Conservation (phyloP, 148 eudicot genomes). For the Fallopia convolvulus region DNA sequence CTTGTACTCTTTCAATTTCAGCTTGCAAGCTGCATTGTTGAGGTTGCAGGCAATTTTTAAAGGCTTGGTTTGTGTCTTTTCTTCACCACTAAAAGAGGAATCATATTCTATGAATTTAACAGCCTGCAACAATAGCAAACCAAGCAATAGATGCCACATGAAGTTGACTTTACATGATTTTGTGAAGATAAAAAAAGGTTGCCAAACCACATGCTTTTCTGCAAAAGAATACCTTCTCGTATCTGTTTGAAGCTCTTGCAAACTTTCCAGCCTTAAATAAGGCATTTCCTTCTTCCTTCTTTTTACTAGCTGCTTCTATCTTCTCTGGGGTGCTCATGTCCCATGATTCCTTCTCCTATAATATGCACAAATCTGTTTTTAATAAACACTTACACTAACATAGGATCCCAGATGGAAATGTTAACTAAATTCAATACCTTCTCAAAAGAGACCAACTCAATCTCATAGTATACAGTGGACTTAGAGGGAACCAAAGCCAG, state of each 20-base stretch:
- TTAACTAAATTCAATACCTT: slow-evolving; percentile 35
- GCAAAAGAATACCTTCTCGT: slow-evolving; percentile 59
- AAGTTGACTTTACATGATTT: neutral
- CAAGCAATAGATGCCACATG: neutral
- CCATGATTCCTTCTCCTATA: slow-evolving; percentile 97
- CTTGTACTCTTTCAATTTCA: slow-evolving; percentile 82
- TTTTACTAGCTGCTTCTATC: slow-evolving; percentile 81
- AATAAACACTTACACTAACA: neutral
- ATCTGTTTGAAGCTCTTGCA: slow-evolving; percentile 80
- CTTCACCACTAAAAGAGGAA: slow-evolving; percentile 69
- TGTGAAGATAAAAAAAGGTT: neutral
- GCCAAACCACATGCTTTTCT: neutral
- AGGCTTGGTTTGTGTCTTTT: slow-evolving; percentile 76
- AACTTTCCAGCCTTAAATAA: slow-evolving; percentile 78
- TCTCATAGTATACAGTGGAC: slow-evolving; percentile 59
- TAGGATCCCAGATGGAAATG: neutral
- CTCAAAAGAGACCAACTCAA: slow-evolving; percentile 76
- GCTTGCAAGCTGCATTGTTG: slow-evolving; percentile 87
- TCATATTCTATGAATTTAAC: slow-evolving; percentile 77
- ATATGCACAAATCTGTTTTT: neutral
- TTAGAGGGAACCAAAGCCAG: slow-evolving; percentile 78
- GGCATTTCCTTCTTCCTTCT: slow-evolving; percentile 90
- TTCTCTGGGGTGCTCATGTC: slow-evolving; percentile 87
- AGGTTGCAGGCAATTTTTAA: slow-evolving; percentile 73
- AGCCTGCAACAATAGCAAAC: slow-evolving; percentile 38